Evolutionary conservation across 371 early-diverging fungal genomes (phyloP).

Genomic region (Syncephalastrum contaminatum): DNA sequence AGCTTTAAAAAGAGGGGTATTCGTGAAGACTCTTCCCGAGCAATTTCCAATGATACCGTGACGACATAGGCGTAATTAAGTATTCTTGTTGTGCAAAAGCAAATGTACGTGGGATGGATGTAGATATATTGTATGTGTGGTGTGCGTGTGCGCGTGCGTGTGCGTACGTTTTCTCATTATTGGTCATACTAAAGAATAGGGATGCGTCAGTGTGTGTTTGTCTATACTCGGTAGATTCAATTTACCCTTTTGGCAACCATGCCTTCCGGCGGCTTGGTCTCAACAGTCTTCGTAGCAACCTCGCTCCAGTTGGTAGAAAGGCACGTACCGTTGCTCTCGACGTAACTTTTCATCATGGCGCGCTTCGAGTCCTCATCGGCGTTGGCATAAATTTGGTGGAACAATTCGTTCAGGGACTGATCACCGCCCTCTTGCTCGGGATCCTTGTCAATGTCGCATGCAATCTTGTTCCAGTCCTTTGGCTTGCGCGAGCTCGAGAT

Average conservation of each 20-base stretch:
- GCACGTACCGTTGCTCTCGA: constrained; percentile 94
- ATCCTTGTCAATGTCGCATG: constrained; percentile 61
- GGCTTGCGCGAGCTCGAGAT: constrained; percentile 45
- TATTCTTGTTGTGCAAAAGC: too few species aligned
- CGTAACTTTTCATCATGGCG: constrained; percentile 98
- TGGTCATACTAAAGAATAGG: too few species aligned
- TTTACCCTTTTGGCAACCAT: constrained; percentile 71
- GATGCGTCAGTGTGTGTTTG: too few species aligned
- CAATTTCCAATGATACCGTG: too few species aligned
- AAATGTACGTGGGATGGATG: too few species aligned
- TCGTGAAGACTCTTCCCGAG: too few species aligned
- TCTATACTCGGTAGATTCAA: too few species aligned
- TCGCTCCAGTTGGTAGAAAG: constrained; percentile 97
- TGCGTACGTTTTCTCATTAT: too few species aligned
- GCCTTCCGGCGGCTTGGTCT: constrained; percentile 90
- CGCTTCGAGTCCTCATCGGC: constrained; percentile 89
- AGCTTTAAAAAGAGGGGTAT: too few species aligned
- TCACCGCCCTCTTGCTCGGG: constrained; percentile 87
- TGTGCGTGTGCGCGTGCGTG: too few species aligned
- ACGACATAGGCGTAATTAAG: too few species aligned
- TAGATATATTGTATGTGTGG: too few species aligned
- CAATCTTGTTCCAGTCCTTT: constrained; percentile 84
- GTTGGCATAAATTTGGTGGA: constrained; percentile 90
- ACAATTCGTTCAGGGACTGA: constrained; percentile 82
- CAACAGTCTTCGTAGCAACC: constrained; percentile 80